A percentile compares a stretch with the other conserved stretches of the same genome.
phyloP scores from a whole-genome alignment of 2,329 filamentous ascomycete genomes.

The Fonsecaea pugnacius region DNA sequence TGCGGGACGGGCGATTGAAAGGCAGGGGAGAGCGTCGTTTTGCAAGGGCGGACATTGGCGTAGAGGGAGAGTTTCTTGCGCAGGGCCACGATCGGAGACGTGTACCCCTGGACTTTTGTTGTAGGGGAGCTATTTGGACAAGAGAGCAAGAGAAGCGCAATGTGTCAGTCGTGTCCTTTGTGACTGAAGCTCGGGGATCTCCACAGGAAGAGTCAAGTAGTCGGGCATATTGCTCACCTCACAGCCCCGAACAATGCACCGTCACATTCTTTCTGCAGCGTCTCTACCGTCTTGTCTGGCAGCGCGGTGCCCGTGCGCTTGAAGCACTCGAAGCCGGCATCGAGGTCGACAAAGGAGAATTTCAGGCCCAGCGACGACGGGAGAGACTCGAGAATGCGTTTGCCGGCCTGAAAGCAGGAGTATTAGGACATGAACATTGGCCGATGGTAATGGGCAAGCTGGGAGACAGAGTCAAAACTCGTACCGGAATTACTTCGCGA shows the following conservation, averaged over 20 bases:
- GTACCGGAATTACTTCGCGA: constrained; percentile 90
- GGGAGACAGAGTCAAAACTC: constrained; percentile 26
- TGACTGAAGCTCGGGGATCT: neutral
- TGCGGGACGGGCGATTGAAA: constrained; percentile 49
- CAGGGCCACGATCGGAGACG: constrained; percentile 92
- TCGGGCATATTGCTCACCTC: constrained; percentile 52
- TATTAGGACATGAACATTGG: neutral
- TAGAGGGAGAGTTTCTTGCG: constrained; percentile 95
- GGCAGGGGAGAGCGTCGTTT: constrained; percentile 66
- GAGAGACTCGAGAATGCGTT: constrained; percentile 87
- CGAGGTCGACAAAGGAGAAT: constrained; percentile 91
- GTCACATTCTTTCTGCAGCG: constrained; percentile 88
- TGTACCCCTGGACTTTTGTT: constrained; percentile 90
- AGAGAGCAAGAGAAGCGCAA: neutral
- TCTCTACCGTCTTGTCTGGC: constrained; percentile 86
- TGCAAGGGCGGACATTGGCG: constrained; percentile 96
- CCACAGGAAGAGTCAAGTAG: neutral
- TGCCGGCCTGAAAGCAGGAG: constrained; percentile 64
- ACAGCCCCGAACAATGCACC: constrained; percentile 96
- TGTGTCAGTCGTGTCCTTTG: constrained; percentile 10
- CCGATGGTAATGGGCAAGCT: constrained; percentile 13
- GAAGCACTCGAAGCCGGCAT: constrained; percentile 93
- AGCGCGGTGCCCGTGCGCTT: constrained; percentile 85
- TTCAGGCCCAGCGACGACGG: constrained; percentile 87
- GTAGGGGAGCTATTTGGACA: constrained; percentile 71